Conservation (phyloP, 2,329 filamentous ascomycete genomes). For the Xylariaceae sp. region DNA sequence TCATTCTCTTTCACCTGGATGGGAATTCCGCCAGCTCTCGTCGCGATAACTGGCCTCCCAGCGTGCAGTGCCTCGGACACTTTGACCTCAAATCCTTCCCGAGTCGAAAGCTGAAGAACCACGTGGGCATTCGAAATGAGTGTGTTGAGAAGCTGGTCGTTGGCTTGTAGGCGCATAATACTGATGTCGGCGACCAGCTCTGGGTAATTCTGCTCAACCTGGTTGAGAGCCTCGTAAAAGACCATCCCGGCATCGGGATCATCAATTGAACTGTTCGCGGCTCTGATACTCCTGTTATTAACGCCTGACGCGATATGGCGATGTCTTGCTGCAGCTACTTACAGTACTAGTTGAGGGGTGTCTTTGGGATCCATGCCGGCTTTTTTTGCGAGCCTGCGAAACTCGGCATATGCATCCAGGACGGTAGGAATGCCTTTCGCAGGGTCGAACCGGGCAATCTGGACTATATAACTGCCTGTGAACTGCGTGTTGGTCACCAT, state of each 20-base stretch:
- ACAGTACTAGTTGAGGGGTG: conserved; percentile 68
- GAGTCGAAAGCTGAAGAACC: conserved; percentile 72
- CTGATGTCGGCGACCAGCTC: conserved; percentile 63
- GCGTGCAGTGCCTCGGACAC: conserved; percentile 80
- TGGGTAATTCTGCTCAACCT: conserved; percentile 59
- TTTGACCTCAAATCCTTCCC: conserved; percentile 83
- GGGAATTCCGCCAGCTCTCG: conserved; percentile 72
- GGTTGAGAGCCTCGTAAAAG: conserved; percentile 66
- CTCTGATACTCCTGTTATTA: background rate
- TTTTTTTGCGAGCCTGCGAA: conserved; percentile 58
- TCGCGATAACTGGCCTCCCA: conserved; percentile 72
- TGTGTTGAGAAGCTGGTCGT: conserved; percentile 75
- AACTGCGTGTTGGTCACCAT: background rate
- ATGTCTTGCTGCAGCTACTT: background rate
- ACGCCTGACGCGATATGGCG: too few relatives aligned
- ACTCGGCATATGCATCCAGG: conserved; percentile 69
- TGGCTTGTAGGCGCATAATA: conserved; percentile 71
- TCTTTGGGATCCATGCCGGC: conserved; percentile 40
- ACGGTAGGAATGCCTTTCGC: conserved; percentile 78
- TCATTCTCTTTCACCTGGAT: conserved; percentile 69
- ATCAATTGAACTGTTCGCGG: conserved; percentile 70
- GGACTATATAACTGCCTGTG: conserved; percentile 68
- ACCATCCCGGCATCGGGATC: conserved; percentile 72
- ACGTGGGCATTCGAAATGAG: conserved; percentile 69
- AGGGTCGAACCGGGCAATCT: conserved; percentile 78